These are phyloP conservation scores for Podochytrium sp. DNA, from an alignment of 192 early-diverging fungal genomes.

Conservation along the genomic window DNA sequence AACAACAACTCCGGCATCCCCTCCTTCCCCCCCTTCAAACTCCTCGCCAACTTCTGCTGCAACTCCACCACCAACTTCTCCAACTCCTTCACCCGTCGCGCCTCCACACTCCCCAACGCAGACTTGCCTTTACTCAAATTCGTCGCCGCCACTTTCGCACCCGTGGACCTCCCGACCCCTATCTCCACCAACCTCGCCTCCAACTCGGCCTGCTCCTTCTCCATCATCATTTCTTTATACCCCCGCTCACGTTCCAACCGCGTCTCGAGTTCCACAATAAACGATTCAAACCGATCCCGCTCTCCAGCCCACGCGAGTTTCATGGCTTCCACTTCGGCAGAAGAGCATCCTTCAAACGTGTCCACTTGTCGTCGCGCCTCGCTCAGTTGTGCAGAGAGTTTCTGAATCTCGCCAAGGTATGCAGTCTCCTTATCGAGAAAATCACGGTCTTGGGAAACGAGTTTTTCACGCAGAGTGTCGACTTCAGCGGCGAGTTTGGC, in stretches of 20 bases:
- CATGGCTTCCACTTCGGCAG: slow-evolving; percentile 24
- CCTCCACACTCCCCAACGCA: background rate
- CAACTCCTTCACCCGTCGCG: slow-evolving; percentile 20
- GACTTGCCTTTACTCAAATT: background rate
- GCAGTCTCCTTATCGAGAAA: background rate
- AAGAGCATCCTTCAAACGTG: slow-evolving; percentile 3
- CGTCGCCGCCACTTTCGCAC: background rate
- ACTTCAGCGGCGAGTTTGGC: slow-evolving; percentile 18
- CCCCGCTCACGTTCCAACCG: slow-evolving; percentile 20
- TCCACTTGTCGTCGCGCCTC: background rate
- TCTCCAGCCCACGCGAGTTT: slow-evolving; percentile 1
- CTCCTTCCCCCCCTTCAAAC: background rate
- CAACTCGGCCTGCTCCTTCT: slow-evolving; percentile 2
- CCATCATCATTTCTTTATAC: slow-evolving; percentile 23
- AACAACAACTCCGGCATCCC: background rate
- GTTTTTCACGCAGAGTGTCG: slow-evolving; percentile 19
- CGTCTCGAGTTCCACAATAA: slow-evolving; percentile 31
- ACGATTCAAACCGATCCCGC: slow-evolving; percentile 17
- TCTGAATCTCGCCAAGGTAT: slow-evolving; percentile 10
- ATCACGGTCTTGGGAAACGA: background rate
- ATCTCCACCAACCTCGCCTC: background rate
- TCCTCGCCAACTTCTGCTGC: slow-evolving; percentile 20
- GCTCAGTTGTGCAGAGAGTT: slow-evolving; percentile 24
- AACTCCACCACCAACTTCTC: slow-evolving; percentile 24
- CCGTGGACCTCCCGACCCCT: background rate